A percentile compares a stretch with the other conserved stretches of the same genome.
Evolutionary conservation across 345 rosid genomes (phyloP).

Genomic region (Capsella bursapastoris): DNA sequence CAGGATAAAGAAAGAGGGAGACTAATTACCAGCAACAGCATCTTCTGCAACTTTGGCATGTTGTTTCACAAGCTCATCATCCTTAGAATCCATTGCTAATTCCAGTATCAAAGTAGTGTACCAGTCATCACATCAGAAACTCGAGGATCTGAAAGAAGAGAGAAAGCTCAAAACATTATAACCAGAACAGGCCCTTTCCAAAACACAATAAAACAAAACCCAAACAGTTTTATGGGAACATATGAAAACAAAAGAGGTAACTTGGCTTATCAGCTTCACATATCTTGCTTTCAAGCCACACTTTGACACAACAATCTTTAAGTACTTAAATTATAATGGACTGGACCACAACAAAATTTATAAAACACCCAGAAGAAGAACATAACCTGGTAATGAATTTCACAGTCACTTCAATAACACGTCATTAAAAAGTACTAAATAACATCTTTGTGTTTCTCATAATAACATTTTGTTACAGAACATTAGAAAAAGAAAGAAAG

Average conservation of each 20-base stretch:
- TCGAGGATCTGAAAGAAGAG: conserved; percentile 50
- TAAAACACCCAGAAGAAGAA: background rate
- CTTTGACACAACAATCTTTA: background rate
- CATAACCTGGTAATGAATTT: background rate
- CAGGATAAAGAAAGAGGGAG: background rate
- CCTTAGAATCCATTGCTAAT: conserved; percentile 77
- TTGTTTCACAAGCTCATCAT: conserved; percentile 80
- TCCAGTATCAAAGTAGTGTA: background rate
- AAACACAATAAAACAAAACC: background rate
- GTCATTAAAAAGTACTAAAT: background rate
- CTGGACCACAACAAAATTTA: conserved; percentile 9
- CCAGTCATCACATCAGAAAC: conserved; percentile 44
- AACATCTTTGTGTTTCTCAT: background rate
- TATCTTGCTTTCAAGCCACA: conserved; percentile 11
- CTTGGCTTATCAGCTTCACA: conserved; percentile 14
- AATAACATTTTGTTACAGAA: background rate
- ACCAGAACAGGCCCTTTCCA: background rate
- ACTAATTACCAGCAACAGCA: conserved; percentile 77
- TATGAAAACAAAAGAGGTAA: background rate
- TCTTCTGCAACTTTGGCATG: conserved; percentile 94
- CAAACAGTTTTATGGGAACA: background rate
- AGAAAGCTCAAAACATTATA: conserved; percentile 10
- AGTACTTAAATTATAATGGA: background rate
- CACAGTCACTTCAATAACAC: background rate
- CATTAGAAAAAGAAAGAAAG: background rate